Percentiles rank a stretch among this genome's conserved stretches.
phyloP scores from a whole-genome alignment of 2,329 filamentous ascomycete genomes.

The Mariannaea sp. region DNA sequence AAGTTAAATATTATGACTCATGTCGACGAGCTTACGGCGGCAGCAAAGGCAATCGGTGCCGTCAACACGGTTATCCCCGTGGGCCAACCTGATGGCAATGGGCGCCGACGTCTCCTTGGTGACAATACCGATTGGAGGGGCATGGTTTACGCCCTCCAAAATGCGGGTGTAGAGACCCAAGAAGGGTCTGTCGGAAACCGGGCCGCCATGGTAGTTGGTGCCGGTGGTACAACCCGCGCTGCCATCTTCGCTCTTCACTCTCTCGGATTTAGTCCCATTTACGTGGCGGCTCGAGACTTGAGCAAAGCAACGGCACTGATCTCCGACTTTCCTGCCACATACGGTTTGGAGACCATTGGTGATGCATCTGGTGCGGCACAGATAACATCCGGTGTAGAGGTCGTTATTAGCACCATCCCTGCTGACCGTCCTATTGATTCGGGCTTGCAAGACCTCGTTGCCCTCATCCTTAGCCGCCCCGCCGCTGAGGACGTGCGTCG shows the following conservation, averaged over 20 bases:
- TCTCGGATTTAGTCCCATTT: slow-evolving; percentile 84
- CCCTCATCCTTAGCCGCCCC: slow-evolving; percentile 53
- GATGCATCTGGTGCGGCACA: slow-evolving; percentile 53
- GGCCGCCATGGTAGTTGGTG: slow-evolving; percentile 82
- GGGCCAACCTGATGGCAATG: slow-evolving; percentile 41
- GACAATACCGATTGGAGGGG: slow-evolving; percentile 97
- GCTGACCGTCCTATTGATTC: slow-evolving; percentile 83
- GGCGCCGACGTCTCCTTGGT: slow-evolving; percentile 67
- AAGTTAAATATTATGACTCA: slow-evolving; percentile 86
- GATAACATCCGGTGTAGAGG: slow-evolving; percentile 57
- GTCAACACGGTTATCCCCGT: slow-evolving; percentile 89
- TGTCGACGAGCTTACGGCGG: slow-evolving; percentile 78
- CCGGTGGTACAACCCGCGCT: slow-evolving; percentile 88
- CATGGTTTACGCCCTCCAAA: slow-evolving; percentile 79
- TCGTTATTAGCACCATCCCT: slow-evolving; percentile 89
- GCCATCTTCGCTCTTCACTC: slow-evolving; percentile 86
- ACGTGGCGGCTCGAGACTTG: slow-evolving; percentile 78
- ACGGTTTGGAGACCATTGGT: slow-evolving; percentile 69
- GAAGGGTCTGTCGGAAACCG: slow-evolving; percentile 59
- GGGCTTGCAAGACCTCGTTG: slow-evolving; percentile 68
- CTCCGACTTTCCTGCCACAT: slow-evolving; percentile 73
- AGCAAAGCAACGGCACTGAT: slow-evolving; percentile 71
- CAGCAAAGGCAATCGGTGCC: slow-evolving; percentile 83
- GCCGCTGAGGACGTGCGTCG: slow-evolving; percentile 48
- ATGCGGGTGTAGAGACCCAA: slow-evolving; percentile 61